Evolutionary conservation across 805 yeast species (phyloP).

Genomic region (Kluyveromyces starmeri): DNA sequence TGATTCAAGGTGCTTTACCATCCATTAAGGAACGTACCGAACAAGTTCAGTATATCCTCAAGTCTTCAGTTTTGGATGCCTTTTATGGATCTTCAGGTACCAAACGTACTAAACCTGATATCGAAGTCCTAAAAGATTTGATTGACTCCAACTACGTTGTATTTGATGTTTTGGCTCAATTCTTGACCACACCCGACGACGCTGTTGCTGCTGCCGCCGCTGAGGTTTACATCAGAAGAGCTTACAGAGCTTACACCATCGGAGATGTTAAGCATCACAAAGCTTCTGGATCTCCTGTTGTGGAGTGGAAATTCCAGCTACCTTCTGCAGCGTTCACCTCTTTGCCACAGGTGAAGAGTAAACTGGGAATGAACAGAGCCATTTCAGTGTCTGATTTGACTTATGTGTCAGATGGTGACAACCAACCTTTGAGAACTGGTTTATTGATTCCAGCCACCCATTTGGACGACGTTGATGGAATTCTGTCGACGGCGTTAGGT

Average conservation of each 20-base stretch:
- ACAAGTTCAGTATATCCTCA: conserved; percentile 91
- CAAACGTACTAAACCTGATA: conserved; percentile 72
- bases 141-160: conserved; percentile 95
- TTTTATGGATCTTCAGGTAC: conserved; percentile 78
- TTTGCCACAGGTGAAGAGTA: conserved; percentile 41
- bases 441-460: conserved; percentile 71
- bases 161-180: conserved; percentile 90
- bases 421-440: conserved; percentile 70
- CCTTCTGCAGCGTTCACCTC: conserved; percentile 78
- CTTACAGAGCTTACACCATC: conserved; percentile 91
- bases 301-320: conserved; percentile 83
- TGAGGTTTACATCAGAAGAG: conserved; percentile 92
- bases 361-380: conserved; percentile 65
- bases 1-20: conserved; percentile 95
- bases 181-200: conserved; percentile 72
- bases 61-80: conserved; percentile 82
- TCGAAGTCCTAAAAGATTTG: conserved; percentile 75
- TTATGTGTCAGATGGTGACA: conserved; percentile 67
- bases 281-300: conserved; percentile 50
- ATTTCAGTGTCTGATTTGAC: conserved; percentile 89
- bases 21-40: conserved; percentile 93
- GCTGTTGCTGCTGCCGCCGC: conserved; percentile 94
- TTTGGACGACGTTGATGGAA: conserved; percentile 84
- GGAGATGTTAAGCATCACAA: conserved; percentile 61
- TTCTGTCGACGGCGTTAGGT: conserved; percentile 66